phyloP scores from a whole-genome alignment of 2,329 filamentous ascomycete genomes.

The Penicillium janthinellum region DNA sequence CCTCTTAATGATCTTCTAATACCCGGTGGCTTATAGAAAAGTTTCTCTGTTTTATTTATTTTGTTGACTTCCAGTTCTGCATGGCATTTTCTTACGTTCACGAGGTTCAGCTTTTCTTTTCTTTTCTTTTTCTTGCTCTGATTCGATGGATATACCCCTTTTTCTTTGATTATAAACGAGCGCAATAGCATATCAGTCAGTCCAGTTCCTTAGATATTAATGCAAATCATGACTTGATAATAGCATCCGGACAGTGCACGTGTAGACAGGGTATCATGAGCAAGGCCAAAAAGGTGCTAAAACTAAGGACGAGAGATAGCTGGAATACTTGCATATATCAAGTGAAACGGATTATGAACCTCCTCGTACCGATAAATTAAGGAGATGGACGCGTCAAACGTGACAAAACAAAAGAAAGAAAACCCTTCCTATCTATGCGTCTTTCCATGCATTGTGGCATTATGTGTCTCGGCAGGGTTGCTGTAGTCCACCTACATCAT shows the following conservation, averaged over 20 bases:
- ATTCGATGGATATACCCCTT: not conserved
- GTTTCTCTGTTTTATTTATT: not conserved
- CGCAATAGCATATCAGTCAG: not conserved
- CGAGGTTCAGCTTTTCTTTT: not conserved
- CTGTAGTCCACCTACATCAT: not conserved
- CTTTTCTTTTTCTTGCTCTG: not conserved
- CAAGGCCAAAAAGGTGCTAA: too few species aligned
- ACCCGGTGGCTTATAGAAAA: not conserved
- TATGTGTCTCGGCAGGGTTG: not conserved
- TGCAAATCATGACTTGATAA: not conserved
- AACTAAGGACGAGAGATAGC: too few species aligned
- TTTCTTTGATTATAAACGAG: not conserved
- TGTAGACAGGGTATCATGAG: too few species aligned
- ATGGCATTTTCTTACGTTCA: not conserved
- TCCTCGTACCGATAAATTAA: too few species aligned
- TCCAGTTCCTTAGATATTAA: not conserved
- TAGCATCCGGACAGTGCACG: too few species aligned
- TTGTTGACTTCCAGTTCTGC: not conserved
- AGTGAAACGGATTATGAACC: too few species aligned
- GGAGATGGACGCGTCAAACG: too few species aligned
- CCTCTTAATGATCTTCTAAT: not conserved
- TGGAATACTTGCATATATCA: too few species aligned
- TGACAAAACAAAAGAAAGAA: too few species aligned
- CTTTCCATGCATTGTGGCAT: too few species aligned
- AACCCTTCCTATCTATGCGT: too few species aligned